Base-by-base conservation (phyloP, 768 basidiomycete species). In the Neoboletus subvelutipes region DNA sequence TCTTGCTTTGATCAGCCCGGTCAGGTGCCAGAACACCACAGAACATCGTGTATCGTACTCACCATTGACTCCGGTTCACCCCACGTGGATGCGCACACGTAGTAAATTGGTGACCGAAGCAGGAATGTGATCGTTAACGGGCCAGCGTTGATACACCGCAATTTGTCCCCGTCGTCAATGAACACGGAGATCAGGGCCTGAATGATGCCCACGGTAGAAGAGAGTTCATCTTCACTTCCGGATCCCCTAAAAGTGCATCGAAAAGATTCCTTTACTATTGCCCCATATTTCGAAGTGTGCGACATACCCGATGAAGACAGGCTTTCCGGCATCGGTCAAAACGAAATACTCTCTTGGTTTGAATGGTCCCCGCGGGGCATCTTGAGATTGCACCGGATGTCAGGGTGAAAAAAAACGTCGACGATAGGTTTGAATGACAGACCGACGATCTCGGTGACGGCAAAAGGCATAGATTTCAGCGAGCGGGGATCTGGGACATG, bases 131-230 rank as follows among this genome's bases (percentile, higher is more conserved):
- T 96, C 49, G 86, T 81, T 6, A 86, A 83, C n/a, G 76, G 75
- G 29, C 93, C 94, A 50, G 90, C 85, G 63, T 90, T 90, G 60
- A 98, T 91, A 56, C 83, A 92, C 31, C 93, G 82, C 34, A 87
- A 63, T 71, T 87, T 93, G 74, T 99, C 97, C 17, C 85, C 83
- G 45, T 95, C 91, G 65, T 97, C 95, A 7, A 94, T 82, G 71
- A 96, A 98, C 50, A 99, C 92, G 17, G 95, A 98, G 41, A 99
- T 87, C 1, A 99, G 79, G 2, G 97, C 95, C 70, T 98, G 96
- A 74, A 95, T 93, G 45, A 98, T 84, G 33, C 93, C 97, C 65
- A 96, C 88, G 18, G 85, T 84, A 8, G 89, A 87, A 12, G 92
- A 86, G 52, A 87, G 78, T 57, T 82, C 80, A 50, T 86, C 83